Base-by-base conservation (phyloP, 164 flowering plant genomes). In the Annona squamosa region DNA sequence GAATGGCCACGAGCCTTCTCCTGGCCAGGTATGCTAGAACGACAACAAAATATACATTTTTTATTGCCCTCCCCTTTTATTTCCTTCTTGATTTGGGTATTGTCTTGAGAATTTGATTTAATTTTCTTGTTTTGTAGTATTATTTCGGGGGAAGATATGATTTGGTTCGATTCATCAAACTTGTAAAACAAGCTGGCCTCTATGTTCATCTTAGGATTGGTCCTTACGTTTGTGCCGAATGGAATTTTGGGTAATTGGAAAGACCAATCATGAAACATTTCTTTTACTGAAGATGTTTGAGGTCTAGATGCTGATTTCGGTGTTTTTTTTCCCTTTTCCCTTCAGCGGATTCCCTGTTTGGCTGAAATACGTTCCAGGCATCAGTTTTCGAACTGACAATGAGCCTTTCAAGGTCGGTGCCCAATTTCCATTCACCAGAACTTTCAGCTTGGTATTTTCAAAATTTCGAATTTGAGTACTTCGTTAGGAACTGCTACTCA, bases 311-410 rank as follows among this genome's bases (percentile, higher is more conserved):
- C 18, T 17, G 43, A 41, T 41, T 43, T 42, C 3, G 42, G 16
- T 43, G 2, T 66, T 66, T 66, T 43, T 43, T 7, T 16, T 56
- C 48, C 59, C 68, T 26, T 63, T 48, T 26, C 4, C 75, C 84
- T 76, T 66, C 91, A 96, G 99, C 77, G 99, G 99, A 1, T 93
- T 96, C 72, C 99, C 99, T 70, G 96, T 96, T 83, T 96, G 99
- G 99, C 83, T 96, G 75, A 93, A 93, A 79, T 93, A 89, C 80
- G 79, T 96, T 73, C 97, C 89, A 7, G 98, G 98, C 1, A 88
- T 96, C 74, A 81, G 80, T 71, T 96, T 93, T 84, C 88, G 99
- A 83, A 93, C 98, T 57, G 86, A 93, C 73, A 96, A 96, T 82
- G 96, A 74, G 45, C 98, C 99, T 77, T 96, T 96, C 84, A 96